Percentiles rank a stretch among this genome's conserved stretches.
phyloP scores from a whole-genome alignment of 1,139 yeast species.

The Pichia sp. region DNA sequence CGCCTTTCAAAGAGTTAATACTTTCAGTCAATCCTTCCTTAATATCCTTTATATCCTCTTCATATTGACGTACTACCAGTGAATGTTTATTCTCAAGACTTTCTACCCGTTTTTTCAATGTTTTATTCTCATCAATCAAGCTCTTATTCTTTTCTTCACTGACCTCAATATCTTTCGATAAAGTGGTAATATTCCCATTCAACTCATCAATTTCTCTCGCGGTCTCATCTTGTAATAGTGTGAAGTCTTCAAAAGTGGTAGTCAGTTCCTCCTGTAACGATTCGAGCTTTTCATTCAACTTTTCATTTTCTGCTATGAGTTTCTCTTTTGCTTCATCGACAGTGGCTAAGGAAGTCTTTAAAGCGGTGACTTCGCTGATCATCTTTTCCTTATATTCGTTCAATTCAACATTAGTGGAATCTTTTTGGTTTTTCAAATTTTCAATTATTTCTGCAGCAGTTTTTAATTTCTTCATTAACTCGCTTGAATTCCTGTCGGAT shows the following conservation, averaged over 20 bases:
- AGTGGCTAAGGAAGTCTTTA: conserved; percentile 9
- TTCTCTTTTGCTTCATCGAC: conserved; percentile 13
- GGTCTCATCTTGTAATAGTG: conserved; percentile 19
- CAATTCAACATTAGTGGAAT: conserved; percentile 18
- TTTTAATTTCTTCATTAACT: conserved; percentile 42
- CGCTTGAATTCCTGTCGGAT: conserved; percentile 38
- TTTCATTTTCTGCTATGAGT: conserved; percentile 13
- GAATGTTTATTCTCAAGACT: conserved; percentile 6
- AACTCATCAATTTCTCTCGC: conserved; percentile 20
- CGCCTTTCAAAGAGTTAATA: neutral
- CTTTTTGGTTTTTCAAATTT: conserved; percentile 34
- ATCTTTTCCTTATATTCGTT: conserved; percentile 12
- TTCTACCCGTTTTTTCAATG: conserved; percentile 7
- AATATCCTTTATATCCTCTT: conserved; percentile 5
- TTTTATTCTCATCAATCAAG: conserved; percentile 12
- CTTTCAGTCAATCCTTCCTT: neutral
- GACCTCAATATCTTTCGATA: conserved; percentile 27
- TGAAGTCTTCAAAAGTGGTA: conserved; percentile 19
- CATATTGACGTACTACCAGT: neutral
- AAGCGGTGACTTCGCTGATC: conserved; percentile 16
- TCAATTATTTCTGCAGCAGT: conserved; percentile 45
- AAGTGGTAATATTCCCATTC: conserved; percentile 17
- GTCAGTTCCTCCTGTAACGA: conserved; percentile 23
- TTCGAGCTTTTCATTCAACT: conserved; percentile 11
- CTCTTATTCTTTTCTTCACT: conserved; percentile 20